A percentile compares a stretch with the other conserved stretches of the same genome.
Evolutionary conservation across 176 grass and related monocot species (phyloP).

Genomic region (Pharus latifolius): DNA sequence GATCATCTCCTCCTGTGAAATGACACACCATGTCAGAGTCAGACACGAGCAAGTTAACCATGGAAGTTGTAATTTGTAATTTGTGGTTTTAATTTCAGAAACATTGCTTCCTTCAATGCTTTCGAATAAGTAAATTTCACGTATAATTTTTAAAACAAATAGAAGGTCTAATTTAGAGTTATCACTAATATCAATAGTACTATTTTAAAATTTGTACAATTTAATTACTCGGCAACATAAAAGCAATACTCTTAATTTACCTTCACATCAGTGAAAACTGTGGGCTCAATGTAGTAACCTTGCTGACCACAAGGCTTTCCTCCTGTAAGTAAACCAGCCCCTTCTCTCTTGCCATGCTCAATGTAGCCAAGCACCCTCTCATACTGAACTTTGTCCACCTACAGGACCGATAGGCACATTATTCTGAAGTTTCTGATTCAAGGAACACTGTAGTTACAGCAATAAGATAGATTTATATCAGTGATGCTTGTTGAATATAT

Average conservation of each 20-base stretch:
- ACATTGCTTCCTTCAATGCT: too few relatives aligned
- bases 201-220: too few relatives aligned
- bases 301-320: constrained; percentile 23
- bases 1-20: constrained; percentile 42
- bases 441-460: neutral
- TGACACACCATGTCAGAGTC: neutral
- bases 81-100: neutral
- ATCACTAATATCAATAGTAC: too few relatives aligned
- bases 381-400: constrained; percentile 43
- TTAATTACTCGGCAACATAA: too few relatives aligned
- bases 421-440: neutral
- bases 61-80: neutral
- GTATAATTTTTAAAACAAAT: too few relatives aligned
- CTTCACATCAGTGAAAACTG: constrained; percentile 41
- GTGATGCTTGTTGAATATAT: neutral
- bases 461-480: neutral
- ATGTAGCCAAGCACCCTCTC: constrained; percentile 39
- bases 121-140: too few relatives aligned
- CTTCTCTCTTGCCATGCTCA: constrained; percentile 42
- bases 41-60: too few relatives aligned
- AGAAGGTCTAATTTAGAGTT: too few relatives aligned
- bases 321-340: constrained; percentile 34
- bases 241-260: neutral
- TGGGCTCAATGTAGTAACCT: constrained; percentile 50
- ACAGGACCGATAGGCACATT: neutral